phyloP scores from a whole-genome alignment of 352 stramenopile genomes.

The Plasmopara halstedii region DNA sequence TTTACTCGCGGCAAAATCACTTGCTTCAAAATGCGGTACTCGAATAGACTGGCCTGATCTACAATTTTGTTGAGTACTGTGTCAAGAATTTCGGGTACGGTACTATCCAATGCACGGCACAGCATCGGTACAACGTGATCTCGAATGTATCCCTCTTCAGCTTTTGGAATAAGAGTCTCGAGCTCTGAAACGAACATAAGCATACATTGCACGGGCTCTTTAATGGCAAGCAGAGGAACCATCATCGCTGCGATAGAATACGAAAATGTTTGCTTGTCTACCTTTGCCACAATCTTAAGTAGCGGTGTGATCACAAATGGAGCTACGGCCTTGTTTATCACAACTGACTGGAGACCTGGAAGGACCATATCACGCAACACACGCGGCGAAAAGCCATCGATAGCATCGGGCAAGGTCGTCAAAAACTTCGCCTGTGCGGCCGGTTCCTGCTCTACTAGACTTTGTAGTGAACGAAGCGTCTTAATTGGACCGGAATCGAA shows the following conservation, averaged over 20 bases:
- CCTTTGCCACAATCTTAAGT: slow-evolving; percentile 82
- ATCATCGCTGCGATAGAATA: slow-evolving; percentile 76
- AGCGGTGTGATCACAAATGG: slow-evolving; percentile 84
- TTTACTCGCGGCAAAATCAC: slow-evolving; percentile 81
- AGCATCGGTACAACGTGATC: slow-evolving; percentile 86
- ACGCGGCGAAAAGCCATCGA: slow-evolving; percentile 70
- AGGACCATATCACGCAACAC: slow-evolving; percentile 82
- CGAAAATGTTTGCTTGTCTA: slow-evolving; percentile 80
- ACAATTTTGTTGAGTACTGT: slow-evolving; percentile 86
- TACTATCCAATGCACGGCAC: slow-evolving; percentile 74
- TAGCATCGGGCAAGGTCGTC: slow-evolving; percentile 54
- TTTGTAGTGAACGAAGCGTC: slow-evolving; percentile 71
- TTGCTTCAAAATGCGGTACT: slow-evolving; percentile 85
- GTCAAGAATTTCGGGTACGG: slow-evolving; percentile 79
- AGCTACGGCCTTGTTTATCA: slow-evolving; percentile 83
- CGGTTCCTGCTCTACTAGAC: slow-evolving; percentile 76
- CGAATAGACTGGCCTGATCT: slow-evolving; percentile 79
- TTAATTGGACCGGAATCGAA: slow-evolving; percentile 84
- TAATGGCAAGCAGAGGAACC: slow-evolving; percentile 68
- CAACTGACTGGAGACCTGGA: slow-evolving; percentile 61
- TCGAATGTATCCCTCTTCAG: slow-evolving; percentile 83
- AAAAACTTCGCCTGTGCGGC: slow-evolving; percentile 78
- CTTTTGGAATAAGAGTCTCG: slow-evolving; percentile 74
- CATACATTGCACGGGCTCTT: slow-evolving; percentile 85
- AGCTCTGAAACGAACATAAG: slow-evolving; percentile 86